Evolutionary conservation across 2,329 filamentous ascomycete genomes (phyloP).

Genomic region (Microthyrium microscopicum): DNA sequence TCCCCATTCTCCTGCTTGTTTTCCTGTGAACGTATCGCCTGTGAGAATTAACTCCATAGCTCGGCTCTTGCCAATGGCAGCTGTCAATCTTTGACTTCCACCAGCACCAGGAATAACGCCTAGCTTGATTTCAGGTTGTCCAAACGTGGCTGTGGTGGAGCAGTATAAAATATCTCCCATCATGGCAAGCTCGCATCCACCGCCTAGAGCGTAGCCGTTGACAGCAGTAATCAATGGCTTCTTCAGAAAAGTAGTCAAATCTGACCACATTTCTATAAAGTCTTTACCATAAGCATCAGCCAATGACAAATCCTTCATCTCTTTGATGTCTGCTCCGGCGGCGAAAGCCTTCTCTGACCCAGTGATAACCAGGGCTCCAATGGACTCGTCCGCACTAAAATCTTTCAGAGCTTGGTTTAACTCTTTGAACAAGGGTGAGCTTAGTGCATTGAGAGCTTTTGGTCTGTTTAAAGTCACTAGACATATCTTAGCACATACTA

Average conservation of each 20-base stretch:
- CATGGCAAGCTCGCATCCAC: slow-evolving; percentile 90
- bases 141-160: slow-evolving; percentile 72
- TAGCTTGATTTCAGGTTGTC: slow-evolving; percentile 93
- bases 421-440: slow-evolving; percentile 76
- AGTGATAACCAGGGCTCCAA: slow-evolving; percentile 68
- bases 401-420: slow-evolving; percentile 61
- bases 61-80: slow-evolving; percentile 52
- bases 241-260: slow-evolving; percentile 67
- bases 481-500: slow-evolving; percentile 9
- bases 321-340: slow-evolving; percentile 95
- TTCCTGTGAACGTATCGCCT: slow-evolving; percentile 66
- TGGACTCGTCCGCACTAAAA: slow-evolving; percentile 52
- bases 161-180: slow-evolving; percentile 96
- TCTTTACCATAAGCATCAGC: slow-evolving; percentile 70
- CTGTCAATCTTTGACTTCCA: slow-evolving; percentile 46
- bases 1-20: slow-evolving; percentile 78
- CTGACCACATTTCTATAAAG: slow-evolving; percentile 92
- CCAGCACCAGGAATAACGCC: slow-evolving; percentile 86
- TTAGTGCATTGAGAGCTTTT: slow-evolving; percentile 88
- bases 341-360: slow-evolving; percentile 84
- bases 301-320: slow-evolving; percentile 91
- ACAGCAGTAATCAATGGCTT: slow-evolving; percentile 92
- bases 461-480: slow-evolving; percentile 84
- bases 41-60: slow-evolving; percentile 89
- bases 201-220: slow-evolving; percentile 84